Evolutionary conservation across 495 filamentous ascomycete genomes (phyloP), one percentile per base, ranked within the genome.

Genomic region (Hyaloscypha bicolor): DNA sequence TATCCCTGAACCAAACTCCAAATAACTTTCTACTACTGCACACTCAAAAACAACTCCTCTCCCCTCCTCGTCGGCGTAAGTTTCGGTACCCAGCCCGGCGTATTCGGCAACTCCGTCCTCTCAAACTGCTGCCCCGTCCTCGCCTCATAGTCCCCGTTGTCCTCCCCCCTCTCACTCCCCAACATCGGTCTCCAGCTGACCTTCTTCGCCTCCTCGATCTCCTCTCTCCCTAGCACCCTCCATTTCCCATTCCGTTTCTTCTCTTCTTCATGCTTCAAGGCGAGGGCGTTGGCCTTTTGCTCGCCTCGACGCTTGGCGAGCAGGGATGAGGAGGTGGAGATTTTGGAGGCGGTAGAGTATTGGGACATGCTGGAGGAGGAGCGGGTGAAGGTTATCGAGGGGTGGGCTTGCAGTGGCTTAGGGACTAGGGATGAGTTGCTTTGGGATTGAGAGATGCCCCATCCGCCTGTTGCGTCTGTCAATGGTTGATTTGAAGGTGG

Each of bases 81-180:
- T 69, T 78, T 74, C n/a, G 83, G 81, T 66, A 79, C 73, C 82
- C 83, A 86, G 1, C 76, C 80, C 0, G 83, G 83, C 45, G 83
- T 85, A 19, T 72, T 74, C 2, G 83, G 82, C 51, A 80, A 66
- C 30, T 66, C 64, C 9, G 56, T 63, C 29, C 52, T 55, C 66
- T 66, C 66, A 52, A 64, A 59, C 35, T 29, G 33, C 30, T 37
- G n/a, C 37, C 5, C 62, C 19, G 12, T 57, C 16, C 42, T 48
- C 33, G n/a, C 62, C 12, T 30, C 37, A 33, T 30, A 42, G 25
- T 25, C 30, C 37, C 32, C 33, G 21, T 52, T 60, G 21, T 45
- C 32, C 60, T 30, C 55, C 32, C 48, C 33, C 9, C 59, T 35
- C 0, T 9, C 57, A 14, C 56, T 62, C 6, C 65, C 57, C 11